phyloP scores from a whole-genome alignment of 352 stramenopile genomes.

The Aphanomyces euteiches region DNA sequence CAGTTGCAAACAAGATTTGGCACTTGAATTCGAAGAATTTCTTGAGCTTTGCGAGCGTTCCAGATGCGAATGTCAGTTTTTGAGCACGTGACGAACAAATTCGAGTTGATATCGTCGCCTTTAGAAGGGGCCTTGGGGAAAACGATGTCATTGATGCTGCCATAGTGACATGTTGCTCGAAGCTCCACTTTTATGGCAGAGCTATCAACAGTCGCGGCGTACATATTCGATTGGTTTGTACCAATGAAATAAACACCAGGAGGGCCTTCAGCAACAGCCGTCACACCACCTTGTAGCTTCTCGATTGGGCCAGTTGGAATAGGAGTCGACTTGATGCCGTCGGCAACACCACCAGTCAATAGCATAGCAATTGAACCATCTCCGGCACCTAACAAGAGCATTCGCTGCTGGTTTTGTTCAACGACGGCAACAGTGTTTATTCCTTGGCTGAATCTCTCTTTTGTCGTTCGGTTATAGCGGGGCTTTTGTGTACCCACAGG shows the following conservation, averaged over 20 bases:
- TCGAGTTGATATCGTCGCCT: constrained; percentile 73
- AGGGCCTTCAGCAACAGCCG: constrained; percentile 81
- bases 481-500: constrained; percentile 75
- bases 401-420: constrained; percentile 86
- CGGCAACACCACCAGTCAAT: constrained; percentile 59
- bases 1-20: constrained; percentile 96
- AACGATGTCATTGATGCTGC: constrained; percentile 91
- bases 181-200: constrained; percentile 53
- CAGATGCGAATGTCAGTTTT: constrained; percentile 95
- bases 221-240: constrained; percentile 94
- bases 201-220: constrained; percentile 66
- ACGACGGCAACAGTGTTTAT: constrained; percentile 84
- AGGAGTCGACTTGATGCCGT: constrained; percentile 57
- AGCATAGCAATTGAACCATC: constrained; percentile 90
- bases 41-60: constrained; percentile 87
- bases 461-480: constrained; percentile 87
- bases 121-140: constrained; percentile 74
- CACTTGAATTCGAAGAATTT: constrained; percentile 96
- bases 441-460: constrained; percentile 91
- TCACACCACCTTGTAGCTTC: constrained; percentile 89
- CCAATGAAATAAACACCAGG: constrained; percentile 87
- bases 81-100: constrained; percentile 94
- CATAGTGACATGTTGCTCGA: constrained; percentile 88
- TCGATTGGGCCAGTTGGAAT: constrained; percentile 66
- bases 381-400: constrained; percentile 86